Evolutionary conservation across 225 moss, liverwort and hornwort species (phyloP), one percentile per base, ranked within the genome.

Genomic region (Rhytidiadelphus loreus): DNA sequence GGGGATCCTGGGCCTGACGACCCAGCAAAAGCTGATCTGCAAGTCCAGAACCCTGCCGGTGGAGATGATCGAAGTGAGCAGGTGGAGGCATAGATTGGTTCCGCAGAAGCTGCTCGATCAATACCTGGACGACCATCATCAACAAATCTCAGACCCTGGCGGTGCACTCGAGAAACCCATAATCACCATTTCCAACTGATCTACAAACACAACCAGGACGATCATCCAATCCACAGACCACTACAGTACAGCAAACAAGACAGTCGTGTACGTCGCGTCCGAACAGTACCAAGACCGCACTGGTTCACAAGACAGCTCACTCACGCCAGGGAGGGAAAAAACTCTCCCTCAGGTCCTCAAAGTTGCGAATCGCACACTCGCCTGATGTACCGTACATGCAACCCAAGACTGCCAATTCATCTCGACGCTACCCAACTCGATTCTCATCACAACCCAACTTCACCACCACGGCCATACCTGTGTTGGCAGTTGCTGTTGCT

Each of bases 101-200:
- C 87, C 96, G 91, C 85, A 97, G 87, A 64, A 99, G 89, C 91
- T 97, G 97, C 83, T 99, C 97, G 74, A 97, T 89, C 90, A 99
- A 90, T 6, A 97, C 94, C 94, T 94, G 90, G 37, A 86, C 33
- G 55, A 70, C 20, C 23, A 86, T 50, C 75, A 57, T 29, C 69
- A 83, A 53, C 20, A 69, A 3, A 66, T 29, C 55, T 83, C n/a
- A 68, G 83, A n/a, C 66, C 12, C 39, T 29, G 39, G 2, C 50
- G 82, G 73, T 71, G 85, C 41, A 91, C 53, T 43, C 78, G 4
- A 28, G 24, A 13, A 39, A 29, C 7, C 48, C 25, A 48, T 48
- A 48, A 48, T 10, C 48, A 48, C 48, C 48, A 28, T 35, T 48
- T 32, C 39, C 88, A 61, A 39, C 81, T 63, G 33, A n/a, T 43